Conservation (phyloP, 371 early-diverging fungal genomes). For the Nosema bombycis region DNA sequence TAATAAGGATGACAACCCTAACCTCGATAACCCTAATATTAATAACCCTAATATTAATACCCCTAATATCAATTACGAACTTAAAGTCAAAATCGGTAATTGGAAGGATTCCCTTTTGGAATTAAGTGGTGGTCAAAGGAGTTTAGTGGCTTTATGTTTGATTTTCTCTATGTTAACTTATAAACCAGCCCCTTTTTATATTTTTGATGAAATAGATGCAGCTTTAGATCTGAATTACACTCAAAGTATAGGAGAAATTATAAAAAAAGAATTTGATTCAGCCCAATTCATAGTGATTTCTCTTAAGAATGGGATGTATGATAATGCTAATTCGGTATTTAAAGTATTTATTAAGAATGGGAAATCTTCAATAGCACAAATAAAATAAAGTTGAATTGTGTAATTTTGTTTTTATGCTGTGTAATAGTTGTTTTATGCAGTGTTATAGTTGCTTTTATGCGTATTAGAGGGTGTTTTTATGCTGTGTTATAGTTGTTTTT, state of each 20-base stretch:
- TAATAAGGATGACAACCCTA: too few species aligned
- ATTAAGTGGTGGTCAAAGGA: slow-evolving; percentile 95
- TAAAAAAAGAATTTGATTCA: slow-evolving; percentile 83
- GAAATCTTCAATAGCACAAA: slow-evolving; percentile 77
- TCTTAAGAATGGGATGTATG: slow-evolving; percentile 98
- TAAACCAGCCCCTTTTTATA: slow-evolving; percentile 98
- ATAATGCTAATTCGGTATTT: slow-evolving; percentile 94
- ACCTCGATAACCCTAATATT: slow-evolving; percentile 73
- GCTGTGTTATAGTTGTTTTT: too few species aligned
- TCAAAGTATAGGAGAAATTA: slow-evolving; percentile 91
- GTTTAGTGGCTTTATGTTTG: slow-evolving; percentile 84
- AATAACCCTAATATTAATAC: slow-evolving; percentile 65
- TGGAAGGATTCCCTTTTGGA: slow-evolving; percentile 93
- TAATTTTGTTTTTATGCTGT: too few species aligned
- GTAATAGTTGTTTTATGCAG: too few species aligned
- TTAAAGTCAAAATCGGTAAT: slow-evolving; percentile 86
- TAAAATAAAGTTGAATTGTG: slow-evolving; percentile 55
- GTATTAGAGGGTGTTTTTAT: too few species aligned
- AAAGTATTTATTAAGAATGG: slow-evolving; percentile 87
- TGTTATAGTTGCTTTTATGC: too few species aligned
- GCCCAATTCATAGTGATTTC: slow-evolving; percentile 97
- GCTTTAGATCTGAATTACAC: slow-evolving; percentile 96
- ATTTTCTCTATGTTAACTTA: slow-evolving; percentile 90
- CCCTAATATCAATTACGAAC: slow-evolving; percentile 81
- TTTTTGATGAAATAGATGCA: slow-evolving; percentile 98